These are phyloP conservation scores for Vaccinium myrtillus DNA, from an alignment of 148 eudicot species.

Conservation along the genomic window DNA sequence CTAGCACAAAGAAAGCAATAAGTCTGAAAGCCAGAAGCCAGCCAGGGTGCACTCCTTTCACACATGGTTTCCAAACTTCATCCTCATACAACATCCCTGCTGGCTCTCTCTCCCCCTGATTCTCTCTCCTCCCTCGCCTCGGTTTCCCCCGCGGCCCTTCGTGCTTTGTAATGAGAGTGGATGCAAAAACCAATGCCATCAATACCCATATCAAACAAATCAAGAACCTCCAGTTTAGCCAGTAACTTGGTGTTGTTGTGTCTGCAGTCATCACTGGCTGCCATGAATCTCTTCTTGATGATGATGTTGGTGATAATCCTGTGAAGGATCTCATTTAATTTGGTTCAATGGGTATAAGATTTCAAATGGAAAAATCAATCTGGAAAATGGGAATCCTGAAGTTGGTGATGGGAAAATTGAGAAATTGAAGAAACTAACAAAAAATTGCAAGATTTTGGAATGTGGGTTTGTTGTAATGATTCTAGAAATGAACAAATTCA, in stretches of 20 bases:
- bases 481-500: background rate
- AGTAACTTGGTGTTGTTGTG: conserved; percentile 57
- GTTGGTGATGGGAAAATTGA: conserved; percentile 25
- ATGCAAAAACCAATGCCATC: conserved; percentile 47
- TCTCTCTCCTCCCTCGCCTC: conserved; percentile 7
- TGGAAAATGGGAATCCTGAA: background rate
- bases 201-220: conserved; percentile 59
- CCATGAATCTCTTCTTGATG: conserved; percentile 46
- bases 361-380: conserved; percentile 18
- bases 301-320: conserved; percentile 23
- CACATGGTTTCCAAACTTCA: conserved; percentile 79
- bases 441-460: background rate
- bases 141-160: conserved; percentile 42
- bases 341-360: conserved; percentile 13
- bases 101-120: conserved; percentile 15
- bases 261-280: conserved; percentile 52
- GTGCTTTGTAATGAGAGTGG: conserved; percentile 48
- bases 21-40: conserved; percentile 71
- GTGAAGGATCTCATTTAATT: conserved; percentile 51
- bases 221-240: conserved; percentile 87
- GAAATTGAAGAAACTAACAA: conserved; percentile 1
- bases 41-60: conserved; percentile 70
- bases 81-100: conserved; percentile 59
- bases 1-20: conserved; percentile 59
- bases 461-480: conserved; percentile 23